Conservation (phyloP, 306 rosid species). For the Prunus mume region DNA sequence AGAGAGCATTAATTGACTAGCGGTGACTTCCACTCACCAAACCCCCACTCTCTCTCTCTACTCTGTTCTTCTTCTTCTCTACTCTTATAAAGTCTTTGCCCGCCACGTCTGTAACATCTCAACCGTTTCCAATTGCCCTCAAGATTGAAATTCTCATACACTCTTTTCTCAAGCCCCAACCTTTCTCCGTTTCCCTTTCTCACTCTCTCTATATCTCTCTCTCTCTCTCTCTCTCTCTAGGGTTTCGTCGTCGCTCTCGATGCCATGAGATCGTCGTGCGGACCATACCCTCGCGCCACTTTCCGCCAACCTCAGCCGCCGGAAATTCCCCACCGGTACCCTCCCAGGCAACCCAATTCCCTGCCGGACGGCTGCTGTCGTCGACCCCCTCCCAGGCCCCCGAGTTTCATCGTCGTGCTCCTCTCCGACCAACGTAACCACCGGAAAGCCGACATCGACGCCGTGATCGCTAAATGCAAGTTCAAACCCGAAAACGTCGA, state of each 20-base stretch:
- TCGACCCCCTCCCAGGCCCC: neutral
- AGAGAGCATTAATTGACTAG: neutral
- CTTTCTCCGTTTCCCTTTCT: neutral
- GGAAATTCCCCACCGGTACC: slow-evolving; percentile 2
- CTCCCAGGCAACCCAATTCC: neutral
- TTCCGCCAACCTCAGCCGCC: slow-evolving; percentile 10
- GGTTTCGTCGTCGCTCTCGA: slow-evolving; percentile 24
- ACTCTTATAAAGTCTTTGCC: neutral
- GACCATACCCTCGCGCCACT: neutral
- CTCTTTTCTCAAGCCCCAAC: neutral
- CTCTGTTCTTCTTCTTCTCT: no score
- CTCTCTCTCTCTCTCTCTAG: slow-evolving; percentile 13
- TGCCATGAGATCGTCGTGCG: slow-evolving; percentile 39
- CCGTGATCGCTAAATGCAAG: slow-evolving; percentile 39
- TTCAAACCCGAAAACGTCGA: slow-evolving; percentile 25
- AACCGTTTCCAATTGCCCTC: neutral
- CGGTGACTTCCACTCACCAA: neutral
- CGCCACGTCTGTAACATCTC: neutral
- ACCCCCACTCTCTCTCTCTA: neutral
- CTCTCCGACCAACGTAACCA: slow-evolving; percentile 20
- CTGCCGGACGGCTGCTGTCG: slow-evolving; percentile 3
- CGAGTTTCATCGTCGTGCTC: slow-evolving; percentile 47
- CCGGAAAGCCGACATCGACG: slow-evolving; percentile 15
- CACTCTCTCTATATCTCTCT: neutral
- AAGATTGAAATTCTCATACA: neutral